Evolutionary conservation across 2,329 filamentous ascomycete genomes (phyloP), one percentile per base, ranked within the genome.

Genomic region (Aspergillus sp.): DNA sequence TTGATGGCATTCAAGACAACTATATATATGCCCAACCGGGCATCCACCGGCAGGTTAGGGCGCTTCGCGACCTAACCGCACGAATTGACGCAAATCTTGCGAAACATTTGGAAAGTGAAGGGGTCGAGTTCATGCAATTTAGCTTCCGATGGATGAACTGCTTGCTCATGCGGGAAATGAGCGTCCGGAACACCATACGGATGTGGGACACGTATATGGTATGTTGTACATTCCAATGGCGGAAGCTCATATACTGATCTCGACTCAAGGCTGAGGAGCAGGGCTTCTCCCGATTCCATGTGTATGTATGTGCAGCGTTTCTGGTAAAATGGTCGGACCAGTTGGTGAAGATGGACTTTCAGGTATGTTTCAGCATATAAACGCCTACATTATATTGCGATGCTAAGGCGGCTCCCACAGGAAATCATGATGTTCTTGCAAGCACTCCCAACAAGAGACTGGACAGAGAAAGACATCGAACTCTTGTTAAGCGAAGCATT

Each of bases 141-240:
- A 96, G 91, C 73, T 99, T 99, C 70, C 83, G 94, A 51, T 99
- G 94, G 94, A 99, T 99, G 94, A 99, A 99, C 66, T 99, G 94
- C 71, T 82, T 99, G 48, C 79, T 99, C 59, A 99, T 99, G 94
- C 84, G 94, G 58, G 94, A 99, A 75, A 89, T 99, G 59, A 96
- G 89, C 68, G 93, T 99, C 52, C 89, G 87, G 70, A 97, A 96
- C 69, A 96, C 91, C 0, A 95, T 99, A 58, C 82, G 94, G 62
- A 99, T 99, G 94, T 99, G 94, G 94, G 94, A 99, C 73, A 99
- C 94, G 22, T 99, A 99, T 75, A 83, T 99, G 76, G 93, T 96
- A 78, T 74, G 47, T 44, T 35, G 19, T 9, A 30, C 16, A 42
- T 4, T 24, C 26, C 50, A 51, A 20, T n/a, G 26, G 26, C 43